These are phyloP conservation scores for Pelargonium australe DNA, from an alignment of 441 rosid genomes.

Conservation along the genomic window DNA sequence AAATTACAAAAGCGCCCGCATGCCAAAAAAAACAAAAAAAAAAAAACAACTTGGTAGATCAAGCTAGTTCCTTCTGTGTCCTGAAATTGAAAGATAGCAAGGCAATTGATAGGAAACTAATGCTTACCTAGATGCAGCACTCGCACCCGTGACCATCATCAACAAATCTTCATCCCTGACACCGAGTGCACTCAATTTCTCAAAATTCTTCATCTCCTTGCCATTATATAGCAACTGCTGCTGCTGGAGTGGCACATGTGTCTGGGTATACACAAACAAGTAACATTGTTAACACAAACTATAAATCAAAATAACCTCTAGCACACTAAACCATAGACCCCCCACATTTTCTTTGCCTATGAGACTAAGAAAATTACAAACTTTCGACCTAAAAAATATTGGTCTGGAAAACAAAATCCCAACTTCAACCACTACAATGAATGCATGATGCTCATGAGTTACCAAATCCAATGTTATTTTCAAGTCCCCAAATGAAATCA, in stretches of 20 bases:
- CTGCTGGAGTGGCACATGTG: slow-evolving; percentile 70
- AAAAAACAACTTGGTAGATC: background rate
- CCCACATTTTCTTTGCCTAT: background rate
- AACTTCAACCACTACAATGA: background rate
- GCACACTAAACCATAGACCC: slow-evolving; percentile 18
- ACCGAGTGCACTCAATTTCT: slow-evolving; percentile 76
- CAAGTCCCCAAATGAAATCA: background rate
- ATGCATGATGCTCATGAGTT: background rate
- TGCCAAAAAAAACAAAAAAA: too few species aligned
- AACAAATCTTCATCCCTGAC: slow-evolving; percentile 81
- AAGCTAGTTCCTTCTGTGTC: background rate
- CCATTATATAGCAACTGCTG: slow-evolving; percentile 85
- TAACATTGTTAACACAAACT: background rate
- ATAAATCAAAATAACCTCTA: background rate
- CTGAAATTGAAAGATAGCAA: background rate
- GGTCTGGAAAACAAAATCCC: background rate
- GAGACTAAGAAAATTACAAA: background rate
- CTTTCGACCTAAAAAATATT: background rate
- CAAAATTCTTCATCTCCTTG: slow-evolving; percentile 64
- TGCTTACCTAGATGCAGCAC: slow-evolving; percentile 40
- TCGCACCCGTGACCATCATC: slow-evolving; percentile 63
- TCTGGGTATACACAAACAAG: slow-evolving; percentile 39
- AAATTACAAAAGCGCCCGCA: too few species aligned
- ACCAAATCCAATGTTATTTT: background rate
- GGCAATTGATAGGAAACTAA: slow-evolving; percentile 5